Evolutionary conservation across 1,284 basidiomycete genomes (phyloP), one percentile per base, ranked within the genome.

Genomic region (Vanrija humicola): DNA sequence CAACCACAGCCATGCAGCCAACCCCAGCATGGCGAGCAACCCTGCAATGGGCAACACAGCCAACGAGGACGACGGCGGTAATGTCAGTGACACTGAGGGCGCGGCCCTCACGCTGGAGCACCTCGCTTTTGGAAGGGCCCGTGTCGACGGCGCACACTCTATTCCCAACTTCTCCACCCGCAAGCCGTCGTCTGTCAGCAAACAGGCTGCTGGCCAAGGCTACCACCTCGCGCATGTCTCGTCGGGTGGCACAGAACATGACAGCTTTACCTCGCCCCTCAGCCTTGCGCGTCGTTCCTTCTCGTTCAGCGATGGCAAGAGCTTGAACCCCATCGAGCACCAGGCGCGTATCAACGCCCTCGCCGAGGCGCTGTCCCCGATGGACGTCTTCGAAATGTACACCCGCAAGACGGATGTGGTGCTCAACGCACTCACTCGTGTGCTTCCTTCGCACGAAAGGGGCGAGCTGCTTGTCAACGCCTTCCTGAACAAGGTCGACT

Each of bases 41-140:
- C 46, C 50, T 9, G 50, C 48, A n/a, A 48, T 55, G 50, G 50
- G 50, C 43, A 45, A 50, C 40, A 40, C 43, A 34, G 47, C 29
- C 6, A 21, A 46, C 28, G 52, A 52, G 4, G 57, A 55, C 18
- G 60, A 54, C 43, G 55, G 55, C 10, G 65, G 70, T 25, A 56
- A 59, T 14, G 70, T 73, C 25, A 71, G 74, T 44, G 76, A 77
- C 55, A 77, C 76, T 0, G 77, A 78, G 55, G 76, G 73, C 18
- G 77, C 77, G 0, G 77, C 76, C 4, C 61, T 77, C 19, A 77
- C 74, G 0, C 64, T 78, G 6, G 77, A 78, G 50, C 74, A 77
- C 49, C 63, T 77, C 10, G 74, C 75, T 2, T 77, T 76, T 56
- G 75, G 75, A 3, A 66, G 74, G n/a, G 67, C 68, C 5, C 57